Evolutionary conservation across 345 rosid genomes (phyloP).

Genomic region (Salix viminalis): DNA sequence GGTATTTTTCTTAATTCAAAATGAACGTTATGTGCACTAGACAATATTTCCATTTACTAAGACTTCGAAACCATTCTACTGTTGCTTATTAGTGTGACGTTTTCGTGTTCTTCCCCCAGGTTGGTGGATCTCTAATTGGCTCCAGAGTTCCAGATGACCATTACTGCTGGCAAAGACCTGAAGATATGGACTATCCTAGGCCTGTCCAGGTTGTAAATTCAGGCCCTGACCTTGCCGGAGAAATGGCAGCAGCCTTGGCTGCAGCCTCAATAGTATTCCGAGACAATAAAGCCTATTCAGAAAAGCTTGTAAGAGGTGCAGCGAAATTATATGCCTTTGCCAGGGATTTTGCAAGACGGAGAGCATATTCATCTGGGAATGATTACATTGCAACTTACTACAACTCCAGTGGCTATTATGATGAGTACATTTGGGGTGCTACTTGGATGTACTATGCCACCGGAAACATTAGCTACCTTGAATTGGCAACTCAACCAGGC

Average conservation of each 20-base stretch:
- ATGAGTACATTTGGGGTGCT: slow-evolving; percentile 83
- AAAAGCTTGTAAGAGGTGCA: slow-evolving; percentile 57
- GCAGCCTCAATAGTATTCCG: slow-evolving; percentile 78
- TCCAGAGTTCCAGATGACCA: slow-evolving; percentile 65
- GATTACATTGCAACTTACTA: slow-evolving; percentile 43
- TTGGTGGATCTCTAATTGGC: slow-evolving; percentile 57
- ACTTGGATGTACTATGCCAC: slow-evolving; percentile 88
- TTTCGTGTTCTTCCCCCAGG: slow-evolving; percentile 25
- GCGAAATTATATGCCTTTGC: slow-evolving; percentile 53
- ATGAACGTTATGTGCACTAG: background rate
- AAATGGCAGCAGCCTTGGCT: slow-evolving; percentile 70
- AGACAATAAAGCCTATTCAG: slow-evolving; percentile 46
- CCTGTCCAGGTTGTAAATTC: slow-evolving; percentile 33
- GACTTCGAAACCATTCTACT: too few species aligned
- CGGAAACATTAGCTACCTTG: slow-evolving; percentile 56
- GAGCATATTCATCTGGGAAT: slow-evolving; percentile 41
- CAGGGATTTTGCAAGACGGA: slow-evolving; percentile 45
- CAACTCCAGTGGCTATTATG: slow-evolving; percentile 69
- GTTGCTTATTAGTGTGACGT: background rate
- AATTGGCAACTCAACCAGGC: slow-evolving; percentile 51
- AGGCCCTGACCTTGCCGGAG: slow-evolving; percentile 71
- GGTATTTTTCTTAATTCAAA: slow-evolving; percentile 25
- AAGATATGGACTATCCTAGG: slow-evolving; percentile 70
- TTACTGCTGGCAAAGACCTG: slow-evolving; percentile 76
- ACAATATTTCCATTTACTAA: background rate